phyloP scores from a whole-genome alignment of 2,329 filamentous ascomycete species.

The Trichoderma afroharzianum region DNA sequence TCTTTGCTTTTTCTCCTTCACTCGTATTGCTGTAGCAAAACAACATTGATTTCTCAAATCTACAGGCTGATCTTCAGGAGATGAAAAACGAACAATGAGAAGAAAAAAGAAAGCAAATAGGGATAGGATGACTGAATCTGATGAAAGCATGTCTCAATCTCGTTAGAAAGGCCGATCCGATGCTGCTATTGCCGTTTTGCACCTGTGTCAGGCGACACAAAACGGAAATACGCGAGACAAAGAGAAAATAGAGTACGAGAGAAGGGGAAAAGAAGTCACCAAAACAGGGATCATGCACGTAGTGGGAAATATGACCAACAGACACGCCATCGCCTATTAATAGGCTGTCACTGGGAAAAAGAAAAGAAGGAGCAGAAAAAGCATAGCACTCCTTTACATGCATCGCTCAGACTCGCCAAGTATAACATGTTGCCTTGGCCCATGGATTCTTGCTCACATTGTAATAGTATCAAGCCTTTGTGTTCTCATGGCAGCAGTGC shows the following conservation, averaged over 20 bases:
- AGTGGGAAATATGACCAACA: background rate
- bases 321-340: background rate
- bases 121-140: background rate
- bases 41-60: background rate
- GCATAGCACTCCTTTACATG: background rate
- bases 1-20: too few relatives aligned
- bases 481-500: background rate
- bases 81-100: background rate
- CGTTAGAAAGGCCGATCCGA: background rate
- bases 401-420: background rate
- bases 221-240: background rate
- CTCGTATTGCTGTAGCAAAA: background rate
- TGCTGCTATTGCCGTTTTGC: background rate
- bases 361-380: background rate
- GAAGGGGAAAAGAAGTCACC: background rate
- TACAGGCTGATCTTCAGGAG: background rate
- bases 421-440: background rate
- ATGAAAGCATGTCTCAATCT: background rate
- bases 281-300: background rate
- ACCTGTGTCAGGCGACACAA: background rate
- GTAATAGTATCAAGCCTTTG: background rate
- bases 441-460: background rate
- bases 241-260: background rate
- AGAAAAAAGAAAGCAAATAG: background rate
- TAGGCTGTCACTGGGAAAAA: background rate